phyloP scores from a whole-genome alignment of 2,329 filamentous ascomycete species.

The Ophiognomonia clavigignenti-juglandacearum region DNA sequence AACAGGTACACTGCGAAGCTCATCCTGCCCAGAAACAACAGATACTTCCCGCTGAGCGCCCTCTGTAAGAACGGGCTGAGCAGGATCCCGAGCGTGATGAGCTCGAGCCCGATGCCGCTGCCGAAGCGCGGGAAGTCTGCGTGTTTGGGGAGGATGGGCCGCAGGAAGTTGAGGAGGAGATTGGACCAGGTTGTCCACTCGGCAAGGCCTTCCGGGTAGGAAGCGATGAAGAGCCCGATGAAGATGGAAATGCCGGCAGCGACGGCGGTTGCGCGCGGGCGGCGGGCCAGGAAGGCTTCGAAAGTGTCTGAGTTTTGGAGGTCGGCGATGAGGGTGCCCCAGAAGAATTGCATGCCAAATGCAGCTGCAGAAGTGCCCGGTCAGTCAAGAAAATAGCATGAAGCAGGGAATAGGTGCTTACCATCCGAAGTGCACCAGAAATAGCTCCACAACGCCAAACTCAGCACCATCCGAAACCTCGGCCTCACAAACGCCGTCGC shows the following conservation, averaged over 20 bases:
- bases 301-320: conserved; percentile 47
- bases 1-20: conserved; percentile 62
- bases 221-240: conserved; percentile 52
- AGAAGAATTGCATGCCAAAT: conserved; percentile 56
- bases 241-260: conserved; percentile 45
- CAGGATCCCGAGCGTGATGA: conserved; percentile 46
- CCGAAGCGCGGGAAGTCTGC: conserved; percentile 40
- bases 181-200: conserved; percentile 51
- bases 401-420: conserved; percentile 21
- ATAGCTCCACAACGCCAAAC: conserved; percentile 43
- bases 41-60: conserved; percentile 46
- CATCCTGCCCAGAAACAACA: conserved; percentile 59
- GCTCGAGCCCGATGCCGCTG: conserved; percentile 32
- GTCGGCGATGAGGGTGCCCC: conserved; percentile 58
- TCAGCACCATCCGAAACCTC: conserved; percentile 42
- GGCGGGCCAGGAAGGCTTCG: conserved; percentile 40
- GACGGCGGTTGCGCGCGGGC: conserved; percentile 36
- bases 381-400: not conserved
- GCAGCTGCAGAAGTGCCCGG: conserved; percentile 26
- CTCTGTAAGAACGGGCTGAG: conserved; percentile 47
- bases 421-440: conserved; percentile 36
- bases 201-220: conserved; percentile 52
- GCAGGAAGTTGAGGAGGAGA: conserved; percentile 36
- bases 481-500: conserved; percentile 45
- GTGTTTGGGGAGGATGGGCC: conserved; percentile 39